Percentiles rank a stretch among this genome's conserved stretches.
Evolutionary conservation across 2,329 filamentous ascomycete species (phyloP).

Genomic region (Leptographium wingfieldii): DNA sequence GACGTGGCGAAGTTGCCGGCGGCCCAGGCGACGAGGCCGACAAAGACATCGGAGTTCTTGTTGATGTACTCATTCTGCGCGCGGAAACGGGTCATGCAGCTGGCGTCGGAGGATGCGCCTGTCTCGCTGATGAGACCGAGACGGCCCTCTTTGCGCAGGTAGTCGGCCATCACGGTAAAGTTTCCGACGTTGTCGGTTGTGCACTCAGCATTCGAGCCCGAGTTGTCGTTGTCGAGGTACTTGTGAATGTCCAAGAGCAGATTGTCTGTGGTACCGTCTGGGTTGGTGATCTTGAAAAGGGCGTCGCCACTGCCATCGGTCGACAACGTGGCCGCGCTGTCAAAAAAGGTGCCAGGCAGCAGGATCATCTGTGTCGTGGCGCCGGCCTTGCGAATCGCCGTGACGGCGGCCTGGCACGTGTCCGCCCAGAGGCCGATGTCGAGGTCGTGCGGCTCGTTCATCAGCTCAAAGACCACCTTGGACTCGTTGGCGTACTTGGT

Average conservation of each 20-base stretch:
- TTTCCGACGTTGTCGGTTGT: constrained; percentile 30
- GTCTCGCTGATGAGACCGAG: constrained; percentile 24
- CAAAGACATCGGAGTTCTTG: constrained; percentile 19
- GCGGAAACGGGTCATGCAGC: constrained; percentile 20
- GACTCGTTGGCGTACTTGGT: constrained; percentile 40
- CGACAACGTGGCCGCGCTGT: constrained; percentile 23
- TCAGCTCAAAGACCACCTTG: constrained; percentile 50
- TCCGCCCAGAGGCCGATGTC: constrained; percentile 44
- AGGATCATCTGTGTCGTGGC: constrained; percentile 51
- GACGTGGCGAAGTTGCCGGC: constrained; percentile 16
- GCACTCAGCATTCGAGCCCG: constrained; percentile 38
- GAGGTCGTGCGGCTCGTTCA: constrained; percentile 57
- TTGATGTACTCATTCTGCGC: constrained; percentile 21
- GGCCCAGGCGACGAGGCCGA: constrained; percentile 18
- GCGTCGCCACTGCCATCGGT: constrained; percentile 36
- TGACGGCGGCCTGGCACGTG: constrained; percentile 50
- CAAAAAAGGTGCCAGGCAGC: constrained; percentile 40
- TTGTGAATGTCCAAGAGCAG: constrained; percentile 50
- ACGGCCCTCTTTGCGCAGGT: constrained; percentile 21
- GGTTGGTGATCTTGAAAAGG: constrained; percentile 42
- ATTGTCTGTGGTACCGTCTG: constrained; percentile 41
- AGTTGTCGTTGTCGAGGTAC: constrained; percentile 46
- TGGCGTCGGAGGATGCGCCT: constrained; percentile 22
- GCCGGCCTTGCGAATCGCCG: constrained; percentile 50
- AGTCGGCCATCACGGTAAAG: constrained; percentile 22